These are phyloP conservation scores for Wickerhamomyces bovis DNA, from an alignment of 805 yeast genomes.

Conservation along the genomic window DNA sequence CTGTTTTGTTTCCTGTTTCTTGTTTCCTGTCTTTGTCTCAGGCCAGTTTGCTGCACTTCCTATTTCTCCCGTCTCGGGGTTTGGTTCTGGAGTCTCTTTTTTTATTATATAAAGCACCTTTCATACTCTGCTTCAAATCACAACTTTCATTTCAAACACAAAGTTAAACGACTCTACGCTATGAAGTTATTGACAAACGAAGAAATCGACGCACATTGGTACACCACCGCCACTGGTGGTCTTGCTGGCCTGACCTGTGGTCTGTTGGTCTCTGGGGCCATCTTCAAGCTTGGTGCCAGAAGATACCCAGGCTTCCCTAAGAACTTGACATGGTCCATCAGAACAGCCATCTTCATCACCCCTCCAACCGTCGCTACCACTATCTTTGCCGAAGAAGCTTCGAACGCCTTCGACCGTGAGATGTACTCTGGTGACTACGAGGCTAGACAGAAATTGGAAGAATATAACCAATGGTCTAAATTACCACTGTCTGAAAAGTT, in stretches of 20 bases:
- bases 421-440: conserved; percentile 45
- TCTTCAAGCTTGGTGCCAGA: conserved; percentile 45
- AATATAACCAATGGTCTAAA: conserved; percentile 44
- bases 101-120: neutral
- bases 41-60: neutral
- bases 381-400: conserved; percentile 66
- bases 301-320: conserved; percentile 38
- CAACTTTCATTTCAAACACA: neutral
- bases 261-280: conserved; percentile 44
- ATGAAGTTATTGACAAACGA: conserved; percentile 68
- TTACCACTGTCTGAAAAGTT: conserved; percentile 44
- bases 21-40: no score
- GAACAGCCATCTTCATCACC: conserved; percentile 58
- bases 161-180: no score
- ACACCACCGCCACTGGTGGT: conserved; percentile 55
- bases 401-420: conserved; percentile 56
- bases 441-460: conserved; percentile 36
- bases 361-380: conserved; percentile 62
- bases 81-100: neutral
- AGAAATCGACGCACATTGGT: conserved; percentile 60
- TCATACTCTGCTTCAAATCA: no score
- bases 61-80: neutral
- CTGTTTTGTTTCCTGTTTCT: no score
- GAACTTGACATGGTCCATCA: conserved; percentile 47
- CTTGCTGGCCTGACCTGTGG: conserved; percentile 56